Evolutionary conservation across 768 basidiomycete species (phyloP), one percentile per base, ranked within the genome.

Genomic region (Pisolithus tinctorius): DNA sequence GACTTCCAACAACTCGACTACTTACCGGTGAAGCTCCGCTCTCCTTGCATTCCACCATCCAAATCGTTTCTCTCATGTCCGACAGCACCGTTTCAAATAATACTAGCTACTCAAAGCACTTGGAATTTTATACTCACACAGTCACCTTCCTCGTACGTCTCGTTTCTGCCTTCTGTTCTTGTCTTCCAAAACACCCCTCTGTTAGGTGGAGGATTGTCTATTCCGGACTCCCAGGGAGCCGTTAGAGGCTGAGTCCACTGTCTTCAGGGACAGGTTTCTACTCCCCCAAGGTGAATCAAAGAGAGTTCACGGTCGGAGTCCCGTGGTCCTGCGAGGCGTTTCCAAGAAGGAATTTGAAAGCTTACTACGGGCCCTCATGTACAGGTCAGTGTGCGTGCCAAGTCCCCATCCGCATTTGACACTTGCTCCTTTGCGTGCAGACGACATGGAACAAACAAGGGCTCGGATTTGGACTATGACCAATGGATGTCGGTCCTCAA

Each of bases 151-250:
- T 20, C 20, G 20, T 20, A 20, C 2, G 20, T 20, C 20, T 20
- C 20, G 2, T 20, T 20, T 20, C 20, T n/a, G 44, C 8, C 7
- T 26, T 20, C 20, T 20, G 20, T 20, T 20, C 20, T 20, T 20
- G 20, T 27, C 9, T 20, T 10, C 43, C 20, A 6, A 34, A 17
- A 2, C n/a, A 5, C 17, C 4, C 6, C 14, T 47, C 27, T 13
- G 4, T 31, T 13, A 63, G 61, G 62, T 63, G 4, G 62, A 63
- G 31, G 51, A 54, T 40, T 41, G 37, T 26, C 45, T 64, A 11
- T 63, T 64, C 44, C 55, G 47, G 38, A 37, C 65, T 2, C 61
- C 62, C 4, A 52, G 61, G 2, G 27, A 29, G 5, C 54, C 58
- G 0, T 54, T 63, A n/a, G 56, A 62, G 20, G 20, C 20, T 20